A percentile compares a stretch with the other conserved stretches of the same genome.
phyloP scores from a whole-genome alignment of 768 basidiomycete species.

The Amanita muscaria region DNA sequence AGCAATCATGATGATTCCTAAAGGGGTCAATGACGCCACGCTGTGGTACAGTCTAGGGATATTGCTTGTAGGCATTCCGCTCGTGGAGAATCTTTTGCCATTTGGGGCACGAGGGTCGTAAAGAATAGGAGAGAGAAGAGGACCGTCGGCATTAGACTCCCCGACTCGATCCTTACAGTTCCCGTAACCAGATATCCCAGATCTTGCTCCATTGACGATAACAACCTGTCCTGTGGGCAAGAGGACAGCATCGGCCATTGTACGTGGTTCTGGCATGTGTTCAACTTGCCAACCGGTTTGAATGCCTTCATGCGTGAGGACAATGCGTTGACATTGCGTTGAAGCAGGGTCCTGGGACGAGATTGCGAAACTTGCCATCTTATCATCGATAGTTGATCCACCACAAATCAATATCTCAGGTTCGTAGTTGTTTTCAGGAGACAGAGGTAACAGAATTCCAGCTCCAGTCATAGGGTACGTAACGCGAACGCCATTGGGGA shows the following conservation, averaged over 20 bases:
- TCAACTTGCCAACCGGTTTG: conserved; percentile 66
- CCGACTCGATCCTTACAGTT: conserved; percentile 66
- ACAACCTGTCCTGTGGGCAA: conserved; percentile 69
- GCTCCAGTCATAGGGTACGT: conserved; percentile 81
- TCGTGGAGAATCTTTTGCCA: conserved; percentile 50
- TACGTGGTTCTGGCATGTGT: conserved; percentile 61
- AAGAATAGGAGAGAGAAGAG: conserved; percentile 59
- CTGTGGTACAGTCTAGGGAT: conserved; percentile 80
- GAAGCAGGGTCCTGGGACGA: conserved; percentile 70
- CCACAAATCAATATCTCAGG: conserved; percentile 73
- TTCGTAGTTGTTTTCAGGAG: conserved; percentile 49
- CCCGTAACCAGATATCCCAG: conserved; percentile 72
- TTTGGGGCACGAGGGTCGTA: conserved; percentile 49
- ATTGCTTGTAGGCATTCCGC: conserved; percentile 50
- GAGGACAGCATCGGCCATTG: conserved; percentile 76
- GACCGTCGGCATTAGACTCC: conserved; percentile 69
- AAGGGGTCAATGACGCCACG: conserved; percentile 70
- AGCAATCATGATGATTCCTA: conserved; percentile 66
- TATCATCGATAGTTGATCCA: conserved; percentile 61
- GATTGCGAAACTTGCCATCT: conserved; percentile 47
- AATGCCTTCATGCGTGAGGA: conserved; percentile 58
- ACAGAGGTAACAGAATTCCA: conserved; percentile 64
- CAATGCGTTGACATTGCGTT: conserved; percentile 61
- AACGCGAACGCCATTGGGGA: conserved; percentile 73
- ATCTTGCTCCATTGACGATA: conserved; percentile 67